phyloP scores from a whole-genome alignment of 2,329 filamentous ascomycete genomes.

The Calonectria hongkongensis region DNA sequence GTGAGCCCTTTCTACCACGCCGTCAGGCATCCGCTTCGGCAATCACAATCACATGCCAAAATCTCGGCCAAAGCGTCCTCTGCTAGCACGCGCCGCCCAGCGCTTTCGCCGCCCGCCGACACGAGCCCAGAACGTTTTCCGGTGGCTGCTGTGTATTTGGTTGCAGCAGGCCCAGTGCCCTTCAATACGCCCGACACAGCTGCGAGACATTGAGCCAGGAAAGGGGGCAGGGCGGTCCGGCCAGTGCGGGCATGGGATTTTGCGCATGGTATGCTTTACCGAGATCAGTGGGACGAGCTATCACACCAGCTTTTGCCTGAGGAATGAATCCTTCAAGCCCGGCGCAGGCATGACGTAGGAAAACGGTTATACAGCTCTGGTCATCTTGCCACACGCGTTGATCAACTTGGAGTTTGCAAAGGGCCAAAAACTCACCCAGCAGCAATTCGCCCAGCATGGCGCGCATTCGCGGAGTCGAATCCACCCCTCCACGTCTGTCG shows the following conservation, averaged over 20 bases:
- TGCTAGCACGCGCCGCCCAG: not conserved
- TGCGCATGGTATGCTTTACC: slow-evolving; percentile 12
- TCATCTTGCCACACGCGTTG: not conserved
- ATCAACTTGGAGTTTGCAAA: not conserved
- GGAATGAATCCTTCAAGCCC: not conserved
- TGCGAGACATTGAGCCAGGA: not conserved
- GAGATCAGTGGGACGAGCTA: slow-evolving; percentile 2
- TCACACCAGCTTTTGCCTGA: slow-evolving; percentile 16
- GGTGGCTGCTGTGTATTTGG: not conserved
- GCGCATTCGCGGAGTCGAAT: not conserved
- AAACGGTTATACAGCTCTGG: not conserved
- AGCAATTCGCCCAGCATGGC: not conserved
- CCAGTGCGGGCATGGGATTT: not conserved
- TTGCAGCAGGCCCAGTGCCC: not conserved
- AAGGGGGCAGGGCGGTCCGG: not conserved
- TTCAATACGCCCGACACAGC: not conserved
- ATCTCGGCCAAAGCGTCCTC: slow-evolving; percentile 36
- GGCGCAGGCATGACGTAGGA: not conserved
- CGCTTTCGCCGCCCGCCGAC: not conserved
- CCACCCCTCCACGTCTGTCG: slow-evolving; percentile 11
- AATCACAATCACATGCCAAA: slow-evolving; percentile 56
- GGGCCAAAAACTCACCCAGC: not conserved
- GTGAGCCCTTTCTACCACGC: slow-evolving; percentile 49
- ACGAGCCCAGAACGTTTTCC: not conserved
- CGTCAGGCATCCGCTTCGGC: slow-evolving; percentile 45